Percentiles rank a stretch among this genome's conserved stretches.
Conservation (phyloP, 345 rosid species). For the Linum trigynum region DNA sequence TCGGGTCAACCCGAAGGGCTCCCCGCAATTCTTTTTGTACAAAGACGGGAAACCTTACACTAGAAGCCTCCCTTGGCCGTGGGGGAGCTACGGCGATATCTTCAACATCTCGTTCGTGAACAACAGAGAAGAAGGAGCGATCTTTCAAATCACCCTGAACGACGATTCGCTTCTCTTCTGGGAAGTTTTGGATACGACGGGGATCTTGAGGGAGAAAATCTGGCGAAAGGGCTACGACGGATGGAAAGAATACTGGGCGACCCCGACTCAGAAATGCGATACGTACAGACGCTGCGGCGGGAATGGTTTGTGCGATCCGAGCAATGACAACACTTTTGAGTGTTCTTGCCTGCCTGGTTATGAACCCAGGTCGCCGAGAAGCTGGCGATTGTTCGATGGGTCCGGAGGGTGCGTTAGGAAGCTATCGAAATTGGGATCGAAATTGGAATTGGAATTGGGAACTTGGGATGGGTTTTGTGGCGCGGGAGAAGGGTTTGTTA, state of each 20-base stretch:
- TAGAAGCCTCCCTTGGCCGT: not conserved
- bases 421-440: not conserved
- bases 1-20: not conserved
- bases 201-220: not conserved
- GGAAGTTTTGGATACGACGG: not conserved
- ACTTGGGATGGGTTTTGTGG: not conserved
- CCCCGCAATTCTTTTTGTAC: not conserved
- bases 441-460: not conserved
- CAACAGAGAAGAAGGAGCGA: not conserved
- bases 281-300: not conserved
- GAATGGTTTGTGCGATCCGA: not conserved
- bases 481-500: slow-evolving; percentile 1
- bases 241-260: not conserved
- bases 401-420: not conserved
- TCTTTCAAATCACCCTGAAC: not conserved
- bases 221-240: not conserved
- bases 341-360: not conserved
- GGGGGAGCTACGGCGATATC: not conserved
- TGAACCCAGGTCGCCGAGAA: not conserved
- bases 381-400: not conserved
- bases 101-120: not conserved
- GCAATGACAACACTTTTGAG: not conserved
- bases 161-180: not conserved
- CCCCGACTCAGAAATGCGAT: not conserved
- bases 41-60: not conserved